Percentiles rank a stretch among this genome's conserved stretches.
Evolutionary conservation across 2,329 filamentous ascomycete species (phyloP).

Genomic region (Trichoderma semiorbis): DNA sequence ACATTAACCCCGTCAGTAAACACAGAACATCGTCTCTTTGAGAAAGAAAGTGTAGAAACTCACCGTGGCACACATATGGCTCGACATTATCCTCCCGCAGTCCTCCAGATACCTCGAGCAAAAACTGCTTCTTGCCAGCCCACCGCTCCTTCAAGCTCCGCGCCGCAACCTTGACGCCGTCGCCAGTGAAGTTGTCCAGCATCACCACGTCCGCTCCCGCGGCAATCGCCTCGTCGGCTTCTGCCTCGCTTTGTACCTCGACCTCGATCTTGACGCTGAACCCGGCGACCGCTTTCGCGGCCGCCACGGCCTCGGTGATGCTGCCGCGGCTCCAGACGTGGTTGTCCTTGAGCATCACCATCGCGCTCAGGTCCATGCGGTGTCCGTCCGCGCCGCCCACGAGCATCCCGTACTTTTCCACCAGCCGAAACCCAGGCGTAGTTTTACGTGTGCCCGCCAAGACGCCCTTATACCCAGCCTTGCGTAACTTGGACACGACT

Average conservation of each 20-base stretch:
- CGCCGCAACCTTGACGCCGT: conserved; percentile 73
- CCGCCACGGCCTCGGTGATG: conserved; percentile 79
- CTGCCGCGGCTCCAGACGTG: conserved; percentile 89
- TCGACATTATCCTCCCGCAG: conserved; percentile 81
- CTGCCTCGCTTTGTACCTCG: conserved; percentile 81
- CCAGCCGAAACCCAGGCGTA: conserved; percentile 88
- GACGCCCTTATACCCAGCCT: conserved; percentile 72
- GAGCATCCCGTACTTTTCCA: conserved; percentile 98
- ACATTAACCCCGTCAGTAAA: neutral
- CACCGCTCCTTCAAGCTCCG: conserved; percentile 74
- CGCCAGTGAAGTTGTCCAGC: conserved; percentile 90
- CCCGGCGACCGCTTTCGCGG: conserved; percentile 78
- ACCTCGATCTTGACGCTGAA: conserved; percentile 96
- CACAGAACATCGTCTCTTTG: neutral
- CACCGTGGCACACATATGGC: conserved; percentile 72
- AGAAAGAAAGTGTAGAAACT: conserved; percentile 30
- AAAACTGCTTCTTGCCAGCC: conserved; percentile 67
- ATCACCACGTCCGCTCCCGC: conserved; percentile 95
- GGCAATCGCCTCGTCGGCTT: conserved; percentile 85
- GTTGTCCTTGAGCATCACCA: conserved; percentile 99
- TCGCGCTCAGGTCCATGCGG: conserved; percentile 82
- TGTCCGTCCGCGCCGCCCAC: conserved; percentile 91
- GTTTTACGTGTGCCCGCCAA: conserved; percentile 97
- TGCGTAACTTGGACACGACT: conserved; percentile 54
- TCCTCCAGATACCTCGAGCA: conserved; percentile 91